These are phyloP conservation scores for Saitozyma sp. DNA, from an alignment of 768 basidiomycete genomes.

Conservation along the genomic window DNA sequence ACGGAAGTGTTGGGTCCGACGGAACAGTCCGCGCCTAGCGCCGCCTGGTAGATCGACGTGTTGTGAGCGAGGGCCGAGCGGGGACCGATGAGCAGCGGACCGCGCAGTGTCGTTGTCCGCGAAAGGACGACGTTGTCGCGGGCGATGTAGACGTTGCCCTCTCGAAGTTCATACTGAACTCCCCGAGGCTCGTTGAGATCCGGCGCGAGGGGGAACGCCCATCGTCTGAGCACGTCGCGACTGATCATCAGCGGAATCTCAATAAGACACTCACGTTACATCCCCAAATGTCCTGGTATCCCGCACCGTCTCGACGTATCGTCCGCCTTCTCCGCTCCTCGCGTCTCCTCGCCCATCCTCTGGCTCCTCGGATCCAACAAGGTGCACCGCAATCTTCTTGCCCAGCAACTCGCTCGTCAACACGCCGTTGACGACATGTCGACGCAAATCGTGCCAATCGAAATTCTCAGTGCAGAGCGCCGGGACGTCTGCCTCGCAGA, in stretches of 20 bases:
- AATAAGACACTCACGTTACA: conserved; percentile 58
- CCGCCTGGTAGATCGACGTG: conserved; percentile 68
- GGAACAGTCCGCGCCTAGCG: conserved; percentile 72
- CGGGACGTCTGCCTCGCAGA: conserved; percentile 67
- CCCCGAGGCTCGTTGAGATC: conserved; percentile 87
- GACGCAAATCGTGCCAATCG: conserved; percentile 86
- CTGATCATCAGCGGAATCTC: conserved; percentile 9
- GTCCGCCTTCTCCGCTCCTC: conserved; percentile 56
- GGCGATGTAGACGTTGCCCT: conserved; percentile 86
- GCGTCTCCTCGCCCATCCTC: conserved; percentile 11
- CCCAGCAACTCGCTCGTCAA: conserved; percentile 90
- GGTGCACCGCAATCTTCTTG: conserved; percentile 89
- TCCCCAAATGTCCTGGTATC: conserved; percentile 90
- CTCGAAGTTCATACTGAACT: conserved; percentile 76
- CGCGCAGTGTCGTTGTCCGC: conserved; percentile 67
- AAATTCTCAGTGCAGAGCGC: conserved; percentile 98
- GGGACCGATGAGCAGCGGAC: conserved; percentile 70
- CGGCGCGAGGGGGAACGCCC: conserved; percentile 94
- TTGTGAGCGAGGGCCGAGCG: conserved; percentile 67
- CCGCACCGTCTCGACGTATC: conserved; percentile 88
- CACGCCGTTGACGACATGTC: conserved; percentile 91
- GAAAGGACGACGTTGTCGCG: conserved; percentile 76
- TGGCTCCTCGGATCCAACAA: conserved; percentile 59
- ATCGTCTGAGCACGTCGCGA: conserved; percentile 87
- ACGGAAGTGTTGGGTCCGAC: conserved; percentile 73